These are phyloP conservation scores for Camellia lanceoleosa DNA, from an alignment of 148 eudicot species.

Conservation along the genomic window DNA sequence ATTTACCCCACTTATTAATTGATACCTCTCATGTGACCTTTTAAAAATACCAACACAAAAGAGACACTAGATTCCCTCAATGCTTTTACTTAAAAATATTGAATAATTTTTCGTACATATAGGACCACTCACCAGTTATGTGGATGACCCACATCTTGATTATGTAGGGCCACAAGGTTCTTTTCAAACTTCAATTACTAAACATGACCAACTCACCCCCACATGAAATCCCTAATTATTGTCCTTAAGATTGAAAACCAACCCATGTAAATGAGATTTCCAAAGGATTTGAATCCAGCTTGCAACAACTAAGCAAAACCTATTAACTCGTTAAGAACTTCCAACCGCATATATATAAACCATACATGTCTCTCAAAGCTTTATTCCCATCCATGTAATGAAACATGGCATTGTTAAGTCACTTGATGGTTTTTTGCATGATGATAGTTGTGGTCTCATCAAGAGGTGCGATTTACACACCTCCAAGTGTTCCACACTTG, in stretches of 20 bases:
- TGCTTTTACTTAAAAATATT: too few species aligned
- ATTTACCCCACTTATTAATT: too few species aligned
- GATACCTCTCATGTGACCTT: too few species aligned
- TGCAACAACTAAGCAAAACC: conserved; percentile 69
- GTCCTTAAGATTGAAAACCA: conserved; percentile 7
- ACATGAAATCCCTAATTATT: conserved; percentile 25
- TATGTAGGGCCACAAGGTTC: too few species aligned
- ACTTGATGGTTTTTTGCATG: conserved; percentile 17
- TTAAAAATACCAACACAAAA: too few species aligned
- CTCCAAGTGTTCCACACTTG: conserved; percentile 46
- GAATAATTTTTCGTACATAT: too few species aligned
- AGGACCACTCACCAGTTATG: too few species aligned
- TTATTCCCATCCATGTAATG: neutral
- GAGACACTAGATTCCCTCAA: too few species aligned
- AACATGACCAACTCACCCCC: conserved; percentile 18
- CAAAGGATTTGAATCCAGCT: conserved; percentile 49
- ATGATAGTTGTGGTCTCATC: conserved; percentile 21
- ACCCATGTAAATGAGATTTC: conserved; percentile 13
- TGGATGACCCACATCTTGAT: too few species aligned
- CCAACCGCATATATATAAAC: conserved; percentile 20
- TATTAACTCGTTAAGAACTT: neutral
- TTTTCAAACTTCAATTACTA: too few species aligned
- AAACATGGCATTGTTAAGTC: conserved; percentile 32
- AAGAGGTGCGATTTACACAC: conserved; percentile 33
- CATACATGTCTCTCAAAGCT: conserved; percentile 11